phyloP scores from a whole-genome alignment of 345 rosid species.

The sweet orange (Citrus sinensis) region DNA sequence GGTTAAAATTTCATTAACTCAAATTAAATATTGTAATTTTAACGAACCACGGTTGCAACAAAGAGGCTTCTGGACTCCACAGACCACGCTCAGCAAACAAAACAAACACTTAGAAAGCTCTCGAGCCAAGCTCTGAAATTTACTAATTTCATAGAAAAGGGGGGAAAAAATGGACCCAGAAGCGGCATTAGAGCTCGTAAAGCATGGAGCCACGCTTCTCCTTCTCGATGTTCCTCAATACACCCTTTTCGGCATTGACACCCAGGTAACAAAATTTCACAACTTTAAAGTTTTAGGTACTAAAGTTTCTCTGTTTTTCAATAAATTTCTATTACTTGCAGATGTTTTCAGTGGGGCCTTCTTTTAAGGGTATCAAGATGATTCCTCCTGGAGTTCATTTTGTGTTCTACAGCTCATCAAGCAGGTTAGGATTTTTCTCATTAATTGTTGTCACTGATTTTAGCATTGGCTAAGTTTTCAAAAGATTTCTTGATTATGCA shows the following conservation, averaged over 20 bases:
- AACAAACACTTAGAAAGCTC: neutral
- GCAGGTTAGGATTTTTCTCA: constrained; percentile 40
- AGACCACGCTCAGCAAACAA: neutral
- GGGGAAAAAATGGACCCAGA: constrained; percentile 58
- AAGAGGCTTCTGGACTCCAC: neutral
- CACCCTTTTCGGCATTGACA: constrained; percentile 78
- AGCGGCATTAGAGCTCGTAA: constrained; percentile 68
- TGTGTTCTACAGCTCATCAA: constrained; percentile 71
- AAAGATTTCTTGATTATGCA: too few relatives aligned
- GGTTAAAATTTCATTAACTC: too few relatives aligned
- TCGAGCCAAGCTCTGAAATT: neutral
- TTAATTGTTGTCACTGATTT: neutral
- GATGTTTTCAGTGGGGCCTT: constrained; percentile 70
- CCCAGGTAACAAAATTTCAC: constrained; percentile 44
- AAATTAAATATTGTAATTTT: too few relatives aligned
- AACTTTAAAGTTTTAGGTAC: neutral
- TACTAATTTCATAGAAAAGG: neutral
- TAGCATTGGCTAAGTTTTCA: too few relatives aligned
- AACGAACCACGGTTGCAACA: too few relatives aligned
- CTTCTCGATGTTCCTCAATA: constrained; percentile 85
- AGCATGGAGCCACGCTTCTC: constrained; percentile 72
- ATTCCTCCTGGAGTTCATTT: constrained; percentile 94
- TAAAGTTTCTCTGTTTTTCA: neutral
- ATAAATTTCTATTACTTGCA: constrained; percentile 21
- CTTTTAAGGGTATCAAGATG: constrained; percentile 91